Conservation (phyloP, 2,329 filamentous ascomycete genomes). For the Neoarthrinium moseri region DNA sequence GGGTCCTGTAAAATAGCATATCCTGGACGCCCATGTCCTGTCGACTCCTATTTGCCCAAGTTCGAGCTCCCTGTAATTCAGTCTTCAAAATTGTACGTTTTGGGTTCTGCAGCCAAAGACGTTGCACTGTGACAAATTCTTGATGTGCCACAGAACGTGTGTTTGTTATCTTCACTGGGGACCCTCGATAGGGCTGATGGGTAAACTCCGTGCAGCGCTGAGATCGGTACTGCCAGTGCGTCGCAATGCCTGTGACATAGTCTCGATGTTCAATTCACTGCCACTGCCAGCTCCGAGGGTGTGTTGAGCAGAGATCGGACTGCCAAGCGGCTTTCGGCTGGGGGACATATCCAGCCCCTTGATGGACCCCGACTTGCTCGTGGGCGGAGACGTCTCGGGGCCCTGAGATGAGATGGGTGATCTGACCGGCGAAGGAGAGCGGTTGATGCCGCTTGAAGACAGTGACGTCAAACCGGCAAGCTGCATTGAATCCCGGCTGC, state of each 20-base stretch:
- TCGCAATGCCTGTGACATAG: conserved; percentile 85
- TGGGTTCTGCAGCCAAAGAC: too few species aligned
- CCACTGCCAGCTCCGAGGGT: conserved; percentile 45
- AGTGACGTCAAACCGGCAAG: conserved; percentile 65
- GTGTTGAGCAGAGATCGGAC: conserved; percentile 56
- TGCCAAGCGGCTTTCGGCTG: conserved; percentile 57
- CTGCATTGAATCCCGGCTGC: conserved; percentile 69
- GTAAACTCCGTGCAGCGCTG: conserved; percentile 52
- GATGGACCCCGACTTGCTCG: conserved; percentile 72
- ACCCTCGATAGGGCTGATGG: conserved; percentile 57
- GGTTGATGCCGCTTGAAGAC: conserved; percentile 49
- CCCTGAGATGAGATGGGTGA: conserved; percentile 76
- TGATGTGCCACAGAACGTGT: not conserved
- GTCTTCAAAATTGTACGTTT: too few species aligned
- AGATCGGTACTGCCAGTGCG: conserved; percentile 85
- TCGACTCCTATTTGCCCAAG: too few species aligned
- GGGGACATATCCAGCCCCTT: conserved; percentile 74
- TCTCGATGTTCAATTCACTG: conserved; percentile 84
- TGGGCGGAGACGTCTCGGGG: conserved; percentile 67
- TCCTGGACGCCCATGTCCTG: not conserved
- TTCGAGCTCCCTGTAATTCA: too few species aligned
- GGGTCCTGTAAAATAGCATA: not conserved
- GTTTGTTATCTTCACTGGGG: conserved; percentile 17
- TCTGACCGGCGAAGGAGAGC: conserved; percentile 77
- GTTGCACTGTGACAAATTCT: too few species aligned